phyloP scores from a whole-genome alignment of 2,329 filamentous ascomycete genomes.

The Karstenula rhodostoma region DNA sequence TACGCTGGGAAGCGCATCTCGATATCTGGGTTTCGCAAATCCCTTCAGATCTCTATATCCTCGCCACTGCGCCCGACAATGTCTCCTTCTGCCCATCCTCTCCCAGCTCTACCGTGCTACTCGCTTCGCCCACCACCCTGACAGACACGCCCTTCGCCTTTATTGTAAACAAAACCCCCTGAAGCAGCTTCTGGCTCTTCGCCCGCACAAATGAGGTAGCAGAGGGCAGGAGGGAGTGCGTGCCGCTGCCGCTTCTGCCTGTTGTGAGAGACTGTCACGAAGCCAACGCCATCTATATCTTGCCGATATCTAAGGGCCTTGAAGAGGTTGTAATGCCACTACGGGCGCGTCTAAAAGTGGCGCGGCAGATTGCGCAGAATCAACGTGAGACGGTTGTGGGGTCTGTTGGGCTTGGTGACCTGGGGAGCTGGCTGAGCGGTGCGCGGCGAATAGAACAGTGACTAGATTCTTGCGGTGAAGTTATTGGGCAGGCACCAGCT shows the following conservation, averaged over 20 bases:
- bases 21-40: background rate
- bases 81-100: constrained; percentile 24
- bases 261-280: constrained; percentile 13
- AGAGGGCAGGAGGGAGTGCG: background rate
- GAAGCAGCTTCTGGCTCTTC: constrained; percentile 30
- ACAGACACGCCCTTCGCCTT: constrained; percentile 29
- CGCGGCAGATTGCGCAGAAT: constrained; percentile 23
- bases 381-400: constrained; percentile 19
- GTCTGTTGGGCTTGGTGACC: too few species aligned
- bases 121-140: constrained; percentile 20
- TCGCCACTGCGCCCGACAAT: constrained; percentile 21
- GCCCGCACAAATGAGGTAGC: constrained; percentile 22
- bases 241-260: background rate
- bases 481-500: too few species aligned
- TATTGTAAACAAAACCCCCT: constrained; percentile 29
- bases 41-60: constrained; percentile 24
- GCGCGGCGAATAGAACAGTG: too few species aligned
- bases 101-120: constrained; percentile 25
- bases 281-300: constrained; percentile 28
- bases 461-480: too few species aligned
- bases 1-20: too few species aligned
- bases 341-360: constrained; percentile 17
- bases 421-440: too few species aligned
- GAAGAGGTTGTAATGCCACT: constrained; percentile 20
- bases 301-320: constrained; percentile 22